phyloP scores from a whole-genome alignment of 352 stramenopile species.

The Pythium phragmitis region DNA sequence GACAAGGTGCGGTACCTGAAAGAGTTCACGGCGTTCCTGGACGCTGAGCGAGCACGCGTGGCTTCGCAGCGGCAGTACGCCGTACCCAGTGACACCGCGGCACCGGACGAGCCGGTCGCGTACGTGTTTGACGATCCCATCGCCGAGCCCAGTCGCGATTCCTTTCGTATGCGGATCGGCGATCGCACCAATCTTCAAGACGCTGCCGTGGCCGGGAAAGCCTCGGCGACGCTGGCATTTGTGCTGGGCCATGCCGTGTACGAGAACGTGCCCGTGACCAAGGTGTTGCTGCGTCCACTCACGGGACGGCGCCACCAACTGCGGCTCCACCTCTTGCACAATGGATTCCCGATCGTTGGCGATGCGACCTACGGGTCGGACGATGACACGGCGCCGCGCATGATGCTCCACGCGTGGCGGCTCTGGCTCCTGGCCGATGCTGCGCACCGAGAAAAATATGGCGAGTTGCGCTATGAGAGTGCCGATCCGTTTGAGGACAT shows the following conservation, averaged over 20 bases:
- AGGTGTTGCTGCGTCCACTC: constrained; percentile 76
- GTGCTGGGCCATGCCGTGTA: constrained; percentile 65
- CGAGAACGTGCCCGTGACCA: constrained; percentile 66
- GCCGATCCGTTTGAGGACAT: constrained; percentile 67
- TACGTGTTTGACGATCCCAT: constrained; percentile 83
- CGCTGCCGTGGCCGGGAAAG: constrained; percentile 33
- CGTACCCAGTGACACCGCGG: constrained; percentile 9
- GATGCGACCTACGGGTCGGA: constrained; percentile 73
- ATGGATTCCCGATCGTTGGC: constrained; percentile 73
- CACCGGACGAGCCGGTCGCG: constrained; percentile 46
- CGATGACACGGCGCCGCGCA: constrained; percentile 63
- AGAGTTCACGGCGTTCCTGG: constrained; percentile 56
- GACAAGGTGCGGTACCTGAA: constrained; percentile 57
- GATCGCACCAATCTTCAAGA: constrained; percentile 24
- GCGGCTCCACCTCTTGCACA: constrained; percentile 71
- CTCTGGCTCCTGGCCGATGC: constrained; percentile 62
- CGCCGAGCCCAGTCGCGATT: constrained; percentile 50
- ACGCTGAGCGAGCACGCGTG: constrained; percentile 41
- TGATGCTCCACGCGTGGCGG: constrained; percentile 85
- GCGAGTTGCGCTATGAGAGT: constrained; percentile 62
- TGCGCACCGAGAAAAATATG: constrained; percentile 46
- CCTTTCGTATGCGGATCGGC: constrained; percentile 74
- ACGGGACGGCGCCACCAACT: constrained; percentile 85
- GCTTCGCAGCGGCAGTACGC: constrained; percentile 58
- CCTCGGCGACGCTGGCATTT: constrained; percentile 74